These are phyloP conservation scores for Daedaleopsis sinensis DNA, from an alignment of 768 basidiomycete genomes.

Conservation along the genomic window DNA sequence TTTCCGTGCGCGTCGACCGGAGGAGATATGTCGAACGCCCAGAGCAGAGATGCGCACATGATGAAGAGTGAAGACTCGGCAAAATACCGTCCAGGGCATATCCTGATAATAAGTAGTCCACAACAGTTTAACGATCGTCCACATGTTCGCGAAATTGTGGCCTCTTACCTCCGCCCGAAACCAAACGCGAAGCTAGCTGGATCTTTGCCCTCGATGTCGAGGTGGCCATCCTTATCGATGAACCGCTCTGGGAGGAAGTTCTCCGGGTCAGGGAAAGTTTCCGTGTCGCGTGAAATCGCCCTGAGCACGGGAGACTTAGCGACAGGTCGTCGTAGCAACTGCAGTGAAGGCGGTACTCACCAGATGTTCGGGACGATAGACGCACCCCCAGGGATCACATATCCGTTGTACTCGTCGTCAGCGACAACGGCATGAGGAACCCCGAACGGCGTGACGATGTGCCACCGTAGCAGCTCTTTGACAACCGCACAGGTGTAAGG, in stretches of 20 bases:
- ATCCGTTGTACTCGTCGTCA: slow-evolving; percentile 43
- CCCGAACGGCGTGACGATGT: too few relatives aligned
- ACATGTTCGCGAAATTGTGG: not conserved
- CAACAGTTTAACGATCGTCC: not conserved
- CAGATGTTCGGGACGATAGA: slow-evolving; percentile 24
- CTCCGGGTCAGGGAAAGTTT: slow-evolving; percentile 16
- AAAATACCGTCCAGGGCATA: slow-evolving; percentile 7
- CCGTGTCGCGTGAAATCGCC: slow-evolving; percentile 14
- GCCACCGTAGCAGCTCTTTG: too few relatives aligned
- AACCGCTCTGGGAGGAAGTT: slow-evolving; percentile 24
- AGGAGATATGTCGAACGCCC: too few relatives aligned
- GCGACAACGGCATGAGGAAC: slow-evolving; percentile 35
- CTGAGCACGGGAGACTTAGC: not conserved
- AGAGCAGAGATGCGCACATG: too few relatives aligned
- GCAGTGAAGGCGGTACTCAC: too few relatives aligned
- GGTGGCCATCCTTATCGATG: not conserved
- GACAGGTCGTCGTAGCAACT: too few relatives aligned
- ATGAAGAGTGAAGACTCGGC: too few relatives aligned
- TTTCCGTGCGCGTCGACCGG: too few relatives aligned
- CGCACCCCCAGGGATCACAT: slow-evolving; percentile 40
- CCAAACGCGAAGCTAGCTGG: too few relatives aligned
- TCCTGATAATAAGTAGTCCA: not conserved
- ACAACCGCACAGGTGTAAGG: too few relatives aligned
- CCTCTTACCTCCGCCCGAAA: too few relatives aligned
- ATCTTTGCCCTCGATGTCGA: too few relatives aligned